Base-by-base conservation (phyloP, 305 asterid species). In the Fraxinus platypoda region DNA sequence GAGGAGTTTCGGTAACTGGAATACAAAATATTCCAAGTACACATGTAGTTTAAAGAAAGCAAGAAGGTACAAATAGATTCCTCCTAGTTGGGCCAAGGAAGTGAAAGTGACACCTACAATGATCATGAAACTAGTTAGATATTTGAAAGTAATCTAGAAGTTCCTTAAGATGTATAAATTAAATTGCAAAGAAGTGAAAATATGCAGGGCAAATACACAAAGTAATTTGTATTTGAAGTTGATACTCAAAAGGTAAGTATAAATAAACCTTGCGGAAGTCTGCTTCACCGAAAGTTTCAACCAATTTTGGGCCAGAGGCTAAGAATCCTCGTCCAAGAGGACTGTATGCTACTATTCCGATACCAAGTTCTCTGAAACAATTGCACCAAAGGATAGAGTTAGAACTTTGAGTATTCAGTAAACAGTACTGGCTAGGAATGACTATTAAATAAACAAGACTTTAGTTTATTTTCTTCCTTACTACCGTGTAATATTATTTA, bases 301-400 rank as follows among this genome's bases (percentile, higher is more conserved):
- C 19, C 82, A 92, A 43, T 66, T 86, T 80, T 17, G 92, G 89
- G 6, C 97, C 98, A 0, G 85, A 85, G 74, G 97, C 89, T 37
- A 94, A 87, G 89, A 94, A 94, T 30, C 97, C 98, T 6, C 97
- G 87, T 12, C 97, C 98, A 19, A 94, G 92, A 59, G 98, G 98
- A 89, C 97, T 94, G 85, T 94, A 91, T 13, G 95, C 88, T 8
- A 94, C 98, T 79, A 94, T 91, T 21, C 93, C 97, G 70, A 94
- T 93, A 35, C 98, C 98, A 49, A 94, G 98, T 84, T 94, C 97
- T 85, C 98, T 94, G 4, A 66, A 66, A 66, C 73, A 66, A 66
- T 26, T 66, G 73, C 34, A 9, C 6, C 73, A 26, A 26, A 23
- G 73, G 68, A 21, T 8, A 71, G 38, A 12, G 15, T 15, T 79